Conservation (phyloP, 768 basidiomycete genomes). For the Suillus discolor region DNA sequence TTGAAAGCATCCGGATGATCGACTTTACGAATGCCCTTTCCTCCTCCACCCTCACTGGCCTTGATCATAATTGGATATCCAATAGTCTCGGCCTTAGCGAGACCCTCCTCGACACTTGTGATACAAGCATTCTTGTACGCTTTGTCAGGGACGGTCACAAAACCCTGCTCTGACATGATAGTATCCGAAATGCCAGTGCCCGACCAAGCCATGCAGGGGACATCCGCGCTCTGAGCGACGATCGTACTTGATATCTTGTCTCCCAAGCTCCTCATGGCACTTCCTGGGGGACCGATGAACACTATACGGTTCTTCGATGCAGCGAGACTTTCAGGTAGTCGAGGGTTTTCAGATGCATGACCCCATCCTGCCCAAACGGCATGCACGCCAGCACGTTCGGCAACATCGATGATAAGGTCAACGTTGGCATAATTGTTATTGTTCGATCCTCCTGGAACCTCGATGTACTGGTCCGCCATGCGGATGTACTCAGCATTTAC, state of each 20-base stretch:
- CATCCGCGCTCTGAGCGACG: conserved; percentile 94
- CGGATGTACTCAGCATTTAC: conserved; percentile 99
- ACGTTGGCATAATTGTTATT: conserved; percentile 99
- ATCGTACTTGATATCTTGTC: conserved; percentile 99
- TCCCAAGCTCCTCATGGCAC: conserved; percentile 97
- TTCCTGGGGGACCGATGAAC: conserved; percentile 98
- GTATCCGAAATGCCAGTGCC: conserved; percentile 94
- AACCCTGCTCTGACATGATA: conserved; percentile 79
- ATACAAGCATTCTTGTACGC: conserved; percentile 91
- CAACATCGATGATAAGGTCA: conserved; percentile 97
- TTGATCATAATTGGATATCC: conserved; percentile 99
- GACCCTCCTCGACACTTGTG: conserved; percentile 82
- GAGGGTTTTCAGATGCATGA: conserved; percentile 98
- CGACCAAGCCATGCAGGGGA: conserved; percentile 99
- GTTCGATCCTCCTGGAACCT: conserved; percentile 97
- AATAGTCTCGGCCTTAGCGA: conserved; percentile 81
- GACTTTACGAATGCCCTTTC: conserved; percentile 98
- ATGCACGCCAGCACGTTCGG: conserved; percentile 95
- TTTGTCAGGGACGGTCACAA: conserved; percentile 91
- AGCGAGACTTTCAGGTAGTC: conserved; percentile 90
- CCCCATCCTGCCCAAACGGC: conserved; percentile 99
- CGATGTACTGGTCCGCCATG: conserved; percentile 99
- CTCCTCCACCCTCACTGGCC: conserved; percentile 98
- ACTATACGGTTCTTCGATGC: conserved; percentile 95
- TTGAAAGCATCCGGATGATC: conserved; percentile 86